Conservation (phyloP, 352 stramenopile genomes). For the Pythium guiyangense region DNA sequence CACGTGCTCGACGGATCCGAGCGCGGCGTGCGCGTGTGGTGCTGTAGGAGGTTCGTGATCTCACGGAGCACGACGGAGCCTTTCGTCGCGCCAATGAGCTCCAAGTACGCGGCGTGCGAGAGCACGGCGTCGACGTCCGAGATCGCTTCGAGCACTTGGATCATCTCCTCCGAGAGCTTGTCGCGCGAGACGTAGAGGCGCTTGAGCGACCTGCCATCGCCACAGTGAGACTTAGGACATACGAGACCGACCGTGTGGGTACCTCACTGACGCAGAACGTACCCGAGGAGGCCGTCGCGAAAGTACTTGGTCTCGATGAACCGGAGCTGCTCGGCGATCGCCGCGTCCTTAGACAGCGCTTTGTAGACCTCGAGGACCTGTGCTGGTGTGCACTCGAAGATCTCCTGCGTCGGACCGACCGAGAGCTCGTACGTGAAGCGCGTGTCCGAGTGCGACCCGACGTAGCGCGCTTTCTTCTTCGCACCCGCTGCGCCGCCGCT, state of each 20-base stretch:
- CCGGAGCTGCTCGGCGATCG: conserved; percentile 42
- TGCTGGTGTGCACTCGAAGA: conserved; percentile 61
- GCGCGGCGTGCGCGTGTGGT: conserved; percentile 28
- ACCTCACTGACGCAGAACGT: background rate
- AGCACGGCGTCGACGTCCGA: conserved; percentile 70
- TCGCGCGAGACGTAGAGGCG: conserved; percentile 50
- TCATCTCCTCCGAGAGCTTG: conserved; percentile 64
- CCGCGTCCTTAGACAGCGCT: conserved; percentile 39
- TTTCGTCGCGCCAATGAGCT: conserved; percentile 50
- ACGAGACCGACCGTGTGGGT: too few species aligned
- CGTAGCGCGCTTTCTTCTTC: conserved; percentile 14
- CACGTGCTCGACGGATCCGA: conserved; percentile 32
- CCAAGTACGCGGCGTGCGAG: conserved; percentile 46
- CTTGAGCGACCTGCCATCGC: conserved; percentile 33
- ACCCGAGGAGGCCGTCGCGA: conserved; percentile 49
- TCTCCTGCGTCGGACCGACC: conserved; percentile 40
- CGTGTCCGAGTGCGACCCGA: conserved; percentile 23
- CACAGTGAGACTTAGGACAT: too few species aligned
- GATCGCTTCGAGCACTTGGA: conserved; percentile 66
- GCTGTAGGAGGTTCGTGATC: conserved; percentile 50
- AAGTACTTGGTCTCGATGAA: conserved; percentile 76
- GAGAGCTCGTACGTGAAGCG: conserved; percentile 69
- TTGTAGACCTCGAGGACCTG: conserved; percentile 59
- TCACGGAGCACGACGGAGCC: conserved; percentile 49
- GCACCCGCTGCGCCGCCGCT: conserved; percentile 7